A percentile compares a stretch with the other conserved stretches of the same genome.
Conservation (phyloP, 2,329 filamentous ascomycete species). For the Dactylonectria estremocensis region DNA sequence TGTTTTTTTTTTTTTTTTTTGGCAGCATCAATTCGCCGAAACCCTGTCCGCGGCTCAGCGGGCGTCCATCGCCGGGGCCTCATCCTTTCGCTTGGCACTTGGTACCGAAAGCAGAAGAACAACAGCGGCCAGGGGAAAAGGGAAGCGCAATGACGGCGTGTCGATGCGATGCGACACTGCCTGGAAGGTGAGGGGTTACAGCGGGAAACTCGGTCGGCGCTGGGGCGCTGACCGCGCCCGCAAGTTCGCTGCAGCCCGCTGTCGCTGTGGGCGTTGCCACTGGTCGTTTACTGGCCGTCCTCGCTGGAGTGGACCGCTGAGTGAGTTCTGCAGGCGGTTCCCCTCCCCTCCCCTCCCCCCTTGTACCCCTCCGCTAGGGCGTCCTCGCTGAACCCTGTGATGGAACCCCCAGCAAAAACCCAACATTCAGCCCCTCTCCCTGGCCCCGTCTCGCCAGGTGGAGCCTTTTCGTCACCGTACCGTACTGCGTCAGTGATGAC, state of each 20-base stretch:
- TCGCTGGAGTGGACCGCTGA: not conserved
- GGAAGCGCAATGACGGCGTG: slow-evolving; percentile 11
- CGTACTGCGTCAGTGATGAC: not conserved
- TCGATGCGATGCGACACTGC: slow-evolving; percentile 11
- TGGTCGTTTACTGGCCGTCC: not conserved
- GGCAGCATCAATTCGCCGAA: not conserved
- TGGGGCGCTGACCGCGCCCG: not conserved
- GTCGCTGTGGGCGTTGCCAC: not conserved
- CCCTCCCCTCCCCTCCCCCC: not conserved
- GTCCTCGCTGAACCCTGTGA: not conserved
- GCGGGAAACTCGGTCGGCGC: not conserved
- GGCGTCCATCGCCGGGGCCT: not conserved
- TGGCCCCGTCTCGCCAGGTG: not conserved
- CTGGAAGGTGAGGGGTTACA: not conserved
- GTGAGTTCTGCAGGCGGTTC: not conserved
- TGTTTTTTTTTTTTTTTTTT: no score
- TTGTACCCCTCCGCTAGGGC: not conserved
- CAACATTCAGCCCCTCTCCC: not conserved
- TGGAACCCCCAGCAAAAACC: not conserved
- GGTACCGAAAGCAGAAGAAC: not conserved
- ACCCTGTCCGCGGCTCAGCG: slow-evolving; percentile 10
- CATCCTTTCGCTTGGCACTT: not conserved
- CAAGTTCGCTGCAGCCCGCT: not conserved
- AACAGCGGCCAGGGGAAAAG: not conserved
- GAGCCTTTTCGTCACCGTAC: not conserved